Base-by-base conservation (phyloP, 1,284 basidiomycete genomes). In the Leccinum pallidistipes region DNA sequence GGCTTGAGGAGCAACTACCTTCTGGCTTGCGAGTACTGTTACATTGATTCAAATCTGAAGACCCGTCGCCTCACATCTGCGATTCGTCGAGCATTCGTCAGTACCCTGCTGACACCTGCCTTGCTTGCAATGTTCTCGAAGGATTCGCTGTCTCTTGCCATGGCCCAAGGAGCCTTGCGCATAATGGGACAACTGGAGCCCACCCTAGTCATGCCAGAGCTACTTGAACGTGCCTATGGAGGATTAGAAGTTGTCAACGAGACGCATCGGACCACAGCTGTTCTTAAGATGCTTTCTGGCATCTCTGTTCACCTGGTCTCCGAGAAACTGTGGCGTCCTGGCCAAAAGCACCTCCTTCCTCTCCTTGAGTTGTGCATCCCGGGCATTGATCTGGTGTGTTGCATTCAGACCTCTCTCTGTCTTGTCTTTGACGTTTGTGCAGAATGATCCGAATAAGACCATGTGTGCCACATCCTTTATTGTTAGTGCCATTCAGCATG, bases 81-180 rank as follows among this genome's bases (percentile, higher is more conserved):
- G 24, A 97, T 99, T 69, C 89, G 92, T 61, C 86, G 86, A 58
- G 86, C 89, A 29, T 95, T 99, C 70, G 94, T 98, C 24, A 80
- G 81, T 27, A 88, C 85, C 49, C 82, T 98, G 49, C 86, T 93
- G 47, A 97, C 94, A 1, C 93, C 97, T 9, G 92, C 94, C 1
- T 80, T 99, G 38, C 84, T 98, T 12, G 88, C 94, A 24, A 97
- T 99, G 90, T 99, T 99, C 77, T 90, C 94, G 56, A 98, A 98
- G 76, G 93, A 92, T 66, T 77, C 85, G 2, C 69, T 87, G 4
- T 84, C 86, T 32, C 85, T 88, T 70, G 82, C 82, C 40, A 87
- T 84, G 71, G 85, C 91, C 7, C 90, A 92, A 71, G 83, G 83
- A 24, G 82, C 90, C 14, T 78, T 95, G 55, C 88, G 90, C 62